Base-by-base conservation (phyloP, 2,329 filamentous ascomycete species). In the Colletotrichum noveboracense region DNA sequence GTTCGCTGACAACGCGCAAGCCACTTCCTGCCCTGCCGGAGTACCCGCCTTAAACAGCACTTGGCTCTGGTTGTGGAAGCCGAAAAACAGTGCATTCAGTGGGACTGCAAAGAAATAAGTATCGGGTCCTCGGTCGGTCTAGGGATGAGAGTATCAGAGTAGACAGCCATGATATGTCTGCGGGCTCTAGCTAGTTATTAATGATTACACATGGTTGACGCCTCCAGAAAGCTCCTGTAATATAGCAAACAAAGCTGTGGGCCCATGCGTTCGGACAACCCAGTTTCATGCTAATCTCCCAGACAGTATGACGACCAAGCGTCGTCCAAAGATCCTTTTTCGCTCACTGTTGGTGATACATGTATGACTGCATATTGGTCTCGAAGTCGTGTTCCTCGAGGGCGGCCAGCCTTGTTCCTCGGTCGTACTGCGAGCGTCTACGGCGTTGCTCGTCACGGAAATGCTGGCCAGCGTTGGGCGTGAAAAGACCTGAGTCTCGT, bases 391-490 rank as follows among this genome's bases (percentile, higher is more conserved):
- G 90, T 80, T 93, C 91, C 81, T 94, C 93, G 14, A 93, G 85
- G 24, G 91, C 93, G 24, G 93, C 93, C 76, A 94, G 89, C 73
- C 92, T 91, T 32, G 94, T 97, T 32, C 95, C 95, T 76, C 95
- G 93, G 80, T 98, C 95, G 79, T 92, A 98, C 80, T 95, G 93
- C 26, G 94, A 96, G 67, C 92, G 91, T 71, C 94, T 92, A 65
- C 93, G 93, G 76, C 94, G 93, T 82, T 96, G 94, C 81, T 96
- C 93, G 77, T 95, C 92, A 18, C 93, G 91, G 79, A 93, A 91
- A 71, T 94, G 91, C 81, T 95, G 93, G 18, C 93, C 92, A 62
- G 93, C 93, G 78, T 94, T 94, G 7, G 95, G 95, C 5, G 95
- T 95, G 83, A 96, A 98, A 0, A 98, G 89, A 1, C 93, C 93